Evolutionary conservation across 1,284 basidiomycete species (phyloP), one percentile per base, ranked within the genome.

Genomic region (Malassezia sympodialis): DNA sequence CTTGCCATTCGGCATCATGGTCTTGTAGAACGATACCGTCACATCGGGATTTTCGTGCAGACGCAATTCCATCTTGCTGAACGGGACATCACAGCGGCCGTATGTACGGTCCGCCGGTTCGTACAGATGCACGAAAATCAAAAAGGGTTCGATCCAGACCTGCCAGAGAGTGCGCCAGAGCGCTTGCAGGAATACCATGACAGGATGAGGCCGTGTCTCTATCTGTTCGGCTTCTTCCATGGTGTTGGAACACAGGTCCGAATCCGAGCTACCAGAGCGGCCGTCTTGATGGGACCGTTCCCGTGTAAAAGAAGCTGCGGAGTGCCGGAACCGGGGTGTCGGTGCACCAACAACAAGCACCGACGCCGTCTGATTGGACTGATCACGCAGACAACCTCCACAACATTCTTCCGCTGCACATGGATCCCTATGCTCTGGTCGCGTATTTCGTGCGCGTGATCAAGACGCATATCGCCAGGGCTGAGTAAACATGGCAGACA

Each of bases 61-160:
- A n/a, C 69, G 56, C 58, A 67, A 56, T 44, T 72, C 69, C 63
- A 70, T 70, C 17, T 61, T 58, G 7, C 68, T 70, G 31, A 72
- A 69, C 0, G 69, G 67, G 3, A 72, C 59, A 4, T 50, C 40
- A 41, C 56, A 59, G 39, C 69, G 49, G 0, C 68, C 68, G 30
- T 70, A 72, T 15, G 60, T 63, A 26, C 61, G 56, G 47, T 72
- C 69, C 28, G 35, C 19, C 0, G 63, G 59, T 27, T 66, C 59
- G 55, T 68, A 61, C 19, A 68, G 41, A 5, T 64, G 62, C 6
- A 61, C 32, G 2, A 27, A 39, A 10, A 58, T 62, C 5, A 61
- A 48, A 2, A 64, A 30, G 3, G 69, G 69, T 30, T 60, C 68
- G 5, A 59, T 56, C 61, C 62, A 68, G 11, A 67, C 58, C 51